These are phyloP conservation scores for Nicotiana attenuata DNA, from an alignment of 257 asterid genomes.

Conservation along the genomic window DNA sequence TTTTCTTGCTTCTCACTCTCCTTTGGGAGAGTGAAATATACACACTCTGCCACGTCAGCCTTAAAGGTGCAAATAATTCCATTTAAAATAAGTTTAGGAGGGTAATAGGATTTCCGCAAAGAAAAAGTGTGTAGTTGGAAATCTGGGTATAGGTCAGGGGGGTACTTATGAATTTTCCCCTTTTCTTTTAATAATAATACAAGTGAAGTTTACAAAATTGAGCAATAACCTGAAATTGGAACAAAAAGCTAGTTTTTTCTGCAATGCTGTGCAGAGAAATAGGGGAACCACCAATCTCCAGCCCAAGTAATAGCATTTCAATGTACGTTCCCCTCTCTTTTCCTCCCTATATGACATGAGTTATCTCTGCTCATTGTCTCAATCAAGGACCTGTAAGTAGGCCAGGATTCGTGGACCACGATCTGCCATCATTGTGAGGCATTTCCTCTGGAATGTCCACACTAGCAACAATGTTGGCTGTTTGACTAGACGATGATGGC, in stretches of 20 bases:
- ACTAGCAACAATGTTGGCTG: constrained; percentile 38
- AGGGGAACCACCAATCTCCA: background rate
- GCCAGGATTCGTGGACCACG: constrained; percentile 9
- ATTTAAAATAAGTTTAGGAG: too few species aligned
- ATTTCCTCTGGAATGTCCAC: constrained; percentile 33
- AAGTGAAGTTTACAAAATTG: background rate
- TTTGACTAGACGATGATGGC: background rate
- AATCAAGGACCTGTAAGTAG: constrained; percentile 30
- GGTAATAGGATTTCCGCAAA: too few species aligned
- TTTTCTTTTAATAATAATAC: background rate
- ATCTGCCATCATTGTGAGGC: background rate
- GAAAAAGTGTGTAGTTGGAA: too few species aligned
- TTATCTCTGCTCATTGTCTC: background rate
- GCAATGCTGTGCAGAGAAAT: background rate
- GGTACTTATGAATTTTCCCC: too few species aligned
- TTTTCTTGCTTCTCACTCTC: too few species aligned
- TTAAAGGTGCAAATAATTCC: too few species aligned
- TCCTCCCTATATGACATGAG: background rate
- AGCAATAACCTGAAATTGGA: background rate
- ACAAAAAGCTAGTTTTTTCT: background rate
- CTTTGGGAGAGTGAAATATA: too few species aligned
- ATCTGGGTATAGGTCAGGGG: too few species aligned
- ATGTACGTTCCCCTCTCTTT: background rate
- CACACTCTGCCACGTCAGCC: too few species aligned
- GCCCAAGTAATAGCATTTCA: background rate